Percentiles rank a stretch among this genome's conserved stretches.
Evolutionary conservation across 352 stramenopile species (phyloP).

Genomic region (Phytophthora ramorum): DNA sequence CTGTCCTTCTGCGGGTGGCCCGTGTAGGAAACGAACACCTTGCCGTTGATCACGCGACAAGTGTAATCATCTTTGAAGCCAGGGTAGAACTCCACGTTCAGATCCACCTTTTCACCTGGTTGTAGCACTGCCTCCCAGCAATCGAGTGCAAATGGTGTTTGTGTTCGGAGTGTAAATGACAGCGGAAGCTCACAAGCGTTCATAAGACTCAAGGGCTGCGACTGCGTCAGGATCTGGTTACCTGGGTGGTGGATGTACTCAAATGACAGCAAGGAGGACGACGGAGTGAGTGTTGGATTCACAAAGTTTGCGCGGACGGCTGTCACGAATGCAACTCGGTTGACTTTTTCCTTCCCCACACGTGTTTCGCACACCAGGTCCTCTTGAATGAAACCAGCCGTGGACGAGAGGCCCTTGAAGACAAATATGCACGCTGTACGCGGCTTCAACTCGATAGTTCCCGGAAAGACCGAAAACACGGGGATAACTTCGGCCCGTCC

Average conservation of each 20-base stretch:
- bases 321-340: constrained; percentile 88
- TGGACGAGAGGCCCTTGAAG: constrained; percentile 87
- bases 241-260: constrained; percentile 88
- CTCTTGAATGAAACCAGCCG: constrained; percentile 75
- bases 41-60: constrained; percentile 88
- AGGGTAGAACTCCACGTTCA: constrained; percentile 95
- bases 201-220: constrained; percentile 79
- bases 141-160: constrained; percentile 93
- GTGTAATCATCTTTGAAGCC: constrained; percentile 92
- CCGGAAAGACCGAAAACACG: constrained; percentile 91
- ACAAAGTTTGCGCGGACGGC: constrained; percentile 92
- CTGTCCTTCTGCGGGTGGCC: constrained; percentile 92
- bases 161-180: constrained; percentile 90
- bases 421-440: constrained; percentile 94
- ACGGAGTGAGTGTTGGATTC: constrained; percentile 87
- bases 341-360: constrained; percentile 93
- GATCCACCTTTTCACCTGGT: constrained; percentile 73
- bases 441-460: constrained; percentile 93
- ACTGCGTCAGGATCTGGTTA: constrained; percentile 66
- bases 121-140: constrained; percentile 90
- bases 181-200: constrained; percentile 92
- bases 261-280: constrained; percentile 77
- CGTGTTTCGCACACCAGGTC: constrained; percentile 92
- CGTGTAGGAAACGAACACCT: constrained; percentile 85
- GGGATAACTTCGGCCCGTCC: constrained; percentile 48